Evolutionary conservation across 176 grass and related monocot genomes (phyloP).

Genomic region (Avena sativa): DNA sequence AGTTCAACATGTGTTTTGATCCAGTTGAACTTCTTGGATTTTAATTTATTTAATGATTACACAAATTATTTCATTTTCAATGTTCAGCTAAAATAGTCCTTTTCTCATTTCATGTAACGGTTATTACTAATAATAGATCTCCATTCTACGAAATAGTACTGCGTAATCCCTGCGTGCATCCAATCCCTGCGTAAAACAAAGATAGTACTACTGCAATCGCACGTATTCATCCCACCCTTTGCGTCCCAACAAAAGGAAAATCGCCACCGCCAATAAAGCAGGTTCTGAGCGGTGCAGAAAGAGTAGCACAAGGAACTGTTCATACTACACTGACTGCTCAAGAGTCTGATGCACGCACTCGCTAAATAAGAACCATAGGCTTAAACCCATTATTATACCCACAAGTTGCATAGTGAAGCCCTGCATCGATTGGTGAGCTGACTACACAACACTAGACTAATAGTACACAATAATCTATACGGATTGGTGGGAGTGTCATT

Average conservation of each 20-base stretch:
- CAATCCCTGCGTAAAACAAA: not conserved
- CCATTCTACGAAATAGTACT: no score
- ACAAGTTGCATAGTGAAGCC: not conserved
- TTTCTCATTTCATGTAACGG: no score
- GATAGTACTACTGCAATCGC: not conserved
- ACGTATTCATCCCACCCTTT: not conserved
- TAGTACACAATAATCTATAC: constrained; percentile 7
- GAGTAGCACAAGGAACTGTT: not conserved
- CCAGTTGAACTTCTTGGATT: no score
- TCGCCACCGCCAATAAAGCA: not conserved
- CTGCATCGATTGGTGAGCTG: constrained; percentile 1
- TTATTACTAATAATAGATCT: no score
- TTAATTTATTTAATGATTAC: no score
- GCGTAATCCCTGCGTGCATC: no score
- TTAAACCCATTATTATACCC: not conserved
- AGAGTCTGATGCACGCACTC: constrained; percentile 30
- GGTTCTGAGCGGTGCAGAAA: not conserved
- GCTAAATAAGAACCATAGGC: not conserved
- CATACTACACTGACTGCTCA: not conserved
- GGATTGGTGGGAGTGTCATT: constrained; percentile 34
- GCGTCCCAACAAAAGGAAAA: not conserved
- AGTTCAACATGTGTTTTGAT: no score
- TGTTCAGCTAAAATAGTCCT: no score
- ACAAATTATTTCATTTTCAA: no score
- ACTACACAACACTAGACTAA: not conserved